Evolutionary conservation across 1,139 yeast genomes (phyloP).

Genomic region (Blastobotrys indianensis): DNA sequence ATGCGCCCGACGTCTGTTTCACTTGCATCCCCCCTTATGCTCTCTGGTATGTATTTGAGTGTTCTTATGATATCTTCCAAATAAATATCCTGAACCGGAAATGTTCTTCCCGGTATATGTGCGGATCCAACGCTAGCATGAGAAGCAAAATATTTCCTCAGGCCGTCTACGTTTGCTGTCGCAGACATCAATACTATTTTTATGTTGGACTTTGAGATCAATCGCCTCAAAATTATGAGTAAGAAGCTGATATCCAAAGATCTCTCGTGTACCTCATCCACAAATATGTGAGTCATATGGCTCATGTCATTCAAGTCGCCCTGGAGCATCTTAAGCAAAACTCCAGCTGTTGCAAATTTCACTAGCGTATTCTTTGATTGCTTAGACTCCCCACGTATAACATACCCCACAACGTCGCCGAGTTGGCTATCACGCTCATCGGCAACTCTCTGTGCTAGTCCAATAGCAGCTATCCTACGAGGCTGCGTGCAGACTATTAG

Average conservation of each 20-base stretch:
- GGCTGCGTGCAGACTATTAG: slow-evolving; percentile 88
- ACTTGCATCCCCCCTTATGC: slow-evolving; percentile 23
- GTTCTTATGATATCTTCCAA: slow-evolving; percentile 57
- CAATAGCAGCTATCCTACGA: slow-evolving; percentile 90
- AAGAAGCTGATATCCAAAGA: slow-evolving; percentile 87
- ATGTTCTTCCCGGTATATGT: slow-evolving; percentile 90
- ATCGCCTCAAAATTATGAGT: slow-evolving; percentile 63
- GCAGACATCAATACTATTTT: slow-evolving; percentile 90
- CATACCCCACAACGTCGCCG: slow-evolving; percentile 82
- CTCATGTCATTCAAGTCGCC: slow-evolving; percentile 38
- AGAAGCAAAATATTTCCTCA: slow-evolving; percentile 52
- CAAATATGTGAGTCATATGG: slow-evolving; percentile 61
- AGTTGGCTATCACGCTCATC: slow-evolving; percentile 65
- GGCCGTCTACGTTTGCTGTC: slow-evolving; percentile 71
- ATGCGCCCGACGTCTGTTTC: slow-evolving; percentile 30
- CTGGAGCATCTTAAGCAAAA: slow-evolving; percentile 78
- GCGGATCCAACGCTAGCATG: slow-evolving; percentile 33
- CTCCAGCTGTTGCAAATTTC: slow-evolving; percentile 89
- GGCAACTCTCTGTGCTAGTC: slow-evolving; percentile 87
- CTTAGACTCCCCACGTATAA: slow-evolving; percentile 84
- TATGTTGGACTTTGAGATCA: slow-evolving; percentile 36
- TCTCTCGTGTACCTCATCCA: slow-evolving; percentile 95
- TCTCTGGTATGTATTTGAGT: slow-evolving; percentile 35
- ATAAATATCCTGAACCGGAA: slow-evolving; percentile 74
- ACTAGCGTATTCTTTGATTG: slow-evolving; percentile 58